These are phyloP conservation scores for Chlorencoelia australis DNA, from an alignment of 2,329 filamentous ascomycete species.

Conservation along the genomic window DNA sequence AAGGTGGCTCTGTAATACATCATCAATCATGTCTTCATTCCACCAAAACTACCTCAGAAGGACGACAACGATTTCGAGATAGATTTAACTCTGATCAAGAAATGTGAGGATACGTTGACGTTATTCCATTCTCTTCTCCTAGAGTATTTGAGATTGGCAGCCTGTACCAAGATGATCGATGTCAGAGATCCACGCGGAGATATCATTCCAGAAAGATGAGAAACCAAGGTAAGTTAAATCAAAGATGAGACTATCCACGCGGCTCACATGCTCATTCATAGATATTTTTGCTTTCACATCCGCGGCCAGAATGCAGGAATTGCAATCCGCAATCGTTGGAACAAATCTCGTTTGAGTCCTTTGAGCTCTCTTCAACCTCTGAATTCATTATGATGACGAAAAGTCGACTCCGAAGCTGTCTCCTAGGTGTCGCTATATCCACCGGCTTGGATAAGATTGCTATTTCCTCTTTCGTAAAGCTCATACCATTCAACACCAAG, in stretches of 20 bases:
- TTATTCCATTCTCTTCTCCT: not conserved
- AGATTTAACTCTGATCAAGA: slow-evolving; percentile 7
- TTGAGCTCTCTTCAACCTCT: slow-evolving; percentile 36
- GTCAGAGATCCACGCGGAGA: slow-evolving; percentile 5
- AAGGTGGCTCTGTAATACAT: too few species aligned
- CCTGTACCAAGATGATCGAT: slow-evolving; percentile 6
- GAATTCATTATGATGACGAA: slow-evolving; percentile 28
- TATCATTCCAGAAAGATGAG: slow-evolving; percentile 3
- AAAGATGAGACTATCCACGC: not conserved
- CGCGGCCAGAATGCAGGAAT: slow-evolving; percentile 37
- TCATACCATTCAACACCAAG: slow-evolving; percentile 11
- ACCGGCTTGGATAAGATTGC: slow-evolving; percentile 20
- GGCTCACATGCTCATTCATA: slow-evolving; percentile 10
- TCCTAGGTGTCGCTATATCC: slow-evolving; percentile 32
- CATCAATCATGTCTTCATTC: slow-evolving; percentile 38
- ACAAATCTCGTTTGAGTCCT: slow-evolving; percentile 29
- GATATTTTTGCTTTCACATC: slow-evolving; percentile 33
- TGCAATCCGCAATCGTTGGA: slow-evolving; percentile 27
- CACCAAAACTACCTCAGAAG: slow-evolving; percentile 35
- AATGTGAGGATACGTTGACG: slow-evolving; percentile 1
- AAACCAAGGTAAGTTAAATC: not conserved
- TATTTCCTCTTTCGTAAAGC: slow-evolving; percentile 16
- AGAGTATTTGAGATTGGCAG: slow-evolving; percentile 4
- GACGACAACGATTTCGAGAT: slow-evolving; percentile 17
- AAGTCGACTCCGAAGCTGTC: slow-evolving; percentile 34